Evolutionary conservation across 129 eudicot genomes (phyloP), one percentile per base, ranked within the genome.

Genomic region (Tagetes erecta): DNA sequence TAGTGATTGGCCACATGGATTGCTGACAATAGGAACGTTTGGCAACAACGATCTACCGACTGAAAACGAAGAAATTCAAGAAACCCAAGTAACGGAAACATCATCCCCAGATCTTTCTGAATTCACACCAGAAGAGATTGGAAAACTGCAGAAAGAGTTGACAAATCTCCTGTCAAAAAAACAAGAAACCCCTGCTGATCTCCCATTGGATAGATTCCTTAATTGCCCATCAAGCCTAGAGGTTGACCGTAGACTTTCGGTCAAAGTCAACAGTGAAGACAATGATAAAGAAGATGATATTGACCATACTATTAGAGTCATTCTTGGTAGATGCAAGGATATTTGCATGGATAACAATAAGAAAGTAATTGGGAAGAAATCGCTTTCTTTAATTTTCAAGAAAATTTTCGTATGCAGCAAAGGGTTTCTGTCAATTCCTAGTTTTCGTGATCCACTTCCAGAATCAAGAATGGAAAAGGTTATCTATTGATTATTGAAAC

Each of bases 391-490:
- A 55, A 88, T 94, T 67, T 80, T 94, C 49, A 94, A 88, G 88
- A 94, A 90, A 76, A 86, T 93, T 78, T 90, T 94, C 37, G 97
- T 83, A 64, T 94, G 98, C 80, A 79, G 82, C 31, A 85, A 82
- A 55, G 98, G 98, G 5, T 88, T 88, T 78, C 87, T 83, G 1
- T 81, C 98, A 6, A 72, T 86, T 80, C 94, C 98, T 40, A 90
- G 85, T 65, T 77, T 94, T 68, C 80, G 92, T 56, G 97, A 94
- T 66, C 82, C 97, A 9, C 80, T 94, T 67, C 96, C 85, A 51
- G 98, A 94, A 77, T 81, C 98, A 77, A 94, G 93, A 85, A 94
- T 90, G 98, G 98, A 90, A 82, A 94, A 88, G 96, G 98, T 94
- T 82, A 34, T 12, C 1, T 33, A 69, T 47, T 57, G 9, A 13